A percentile compares a stretch with the other conserved stretches of the same genome.
Conservation (phyloP, 2,329 filamentous ascomycete species). For the Cladosporium colombiae region DNA sequence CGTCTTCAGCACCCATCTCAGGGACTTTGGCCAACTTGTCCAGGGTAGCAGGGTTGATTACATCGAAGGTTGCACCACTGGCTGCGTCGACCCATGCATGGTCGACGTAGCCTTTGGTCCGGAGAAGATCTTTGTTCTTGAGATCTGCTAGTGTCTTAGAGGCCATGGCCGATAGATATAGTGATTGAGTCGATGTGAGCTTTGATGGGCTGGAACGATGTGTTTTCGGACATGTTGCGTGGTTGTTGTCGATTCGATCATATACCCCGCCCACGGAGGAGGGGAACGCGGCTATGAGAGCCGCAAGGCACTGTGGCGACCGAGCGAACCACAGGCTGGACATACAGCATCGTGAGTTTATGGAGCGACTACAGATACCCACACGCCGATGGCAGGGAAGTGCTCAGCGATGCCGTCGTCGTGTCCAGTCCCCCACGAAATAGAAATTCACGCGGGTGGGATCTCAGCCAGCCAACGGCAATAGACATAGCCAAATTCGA, state of each 20-base stretch:
- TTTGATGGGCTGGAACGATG: too few species aligned
- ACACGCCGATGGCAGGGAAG: too few species aligned
- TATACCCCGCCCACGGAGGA: not conserved
- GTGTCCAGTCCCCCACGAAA: too few species aligned
- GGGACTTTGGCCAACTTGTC: conserved; percentile 28
- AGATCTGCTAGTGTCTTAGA: conserved; percentile 12
- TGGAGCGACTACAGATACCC: too few species aligned
- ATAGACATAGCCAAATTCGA: not conserved
- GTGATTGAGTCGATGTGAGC: not conserved
- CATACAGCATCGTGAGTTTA: too few species aligned
- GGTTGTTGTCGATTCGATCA: not conserved
- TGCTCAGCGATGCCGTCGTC: too few species aligned
- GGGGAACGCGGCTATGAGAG: not conserved
- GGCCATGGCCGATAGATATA: not conserved
- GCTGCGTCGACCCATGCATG: conserved; percentile 28
- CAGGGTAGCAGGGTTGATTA: conserved; percentile 29
- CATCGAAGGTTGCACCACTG: conserved; percentile 30
- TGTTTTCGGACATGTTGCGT: not conserved
- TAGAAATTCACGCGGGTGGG: too few species aligned
- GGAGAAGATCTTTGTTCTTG: conserved; percentile 28
- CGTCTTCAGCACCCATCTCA: conserved; percentile 28
- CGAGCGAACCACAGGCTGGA: not conserved
- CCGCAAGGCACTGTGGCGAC: not conserved
- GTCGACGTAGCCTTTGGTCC: conserved; percentile 28
- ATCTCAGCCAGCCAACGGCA: too few species aligned